phyloP scores from a whole-genome alignment of 495 filamentous ascomycete species.

The Penicillium cinerascens region DNA sequence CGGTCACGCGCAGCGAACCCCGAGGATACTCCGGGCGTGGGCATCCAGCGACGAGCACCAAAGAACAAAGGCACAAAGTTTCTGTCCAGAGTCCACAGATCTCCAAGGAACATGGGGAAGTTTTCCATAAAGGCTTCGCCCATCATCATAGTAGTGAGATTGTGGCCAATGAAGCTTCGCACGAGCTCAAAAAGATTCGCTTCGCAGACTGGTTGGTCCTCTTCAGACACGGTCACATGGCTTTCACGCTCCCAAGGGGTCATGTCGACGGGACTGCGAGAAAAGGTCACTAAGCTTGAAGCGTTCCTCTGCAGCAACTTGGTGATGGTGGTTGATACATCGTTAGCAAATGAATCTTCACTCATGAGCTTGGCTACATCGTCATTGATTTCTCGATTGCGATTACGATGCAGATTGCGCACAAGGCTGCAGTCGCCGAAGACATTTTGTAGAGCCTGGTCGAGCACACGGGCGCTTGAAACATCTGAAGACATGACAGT shows the following conservation, averaged over 20 bases:
- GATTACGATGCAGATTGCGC: conserved; percentile 29
- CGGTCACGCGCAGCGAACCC: conserved; percentile 52
- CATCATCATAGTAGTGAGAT: conserved; percentile 49
- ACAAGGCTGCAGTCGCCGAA: conserved; percentile 44
- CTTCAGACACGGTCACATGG: conserved; percentile 32
- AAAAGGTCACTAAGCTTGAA: conserved; percentile 55
- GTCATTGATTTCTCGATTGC: conserved; percentile 33
- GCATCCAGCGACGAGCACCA: conserved; percentile 52
- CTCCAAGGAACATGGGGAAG: conserved; percentile 49
- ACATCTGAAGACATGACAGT: conserved; percentile 38
- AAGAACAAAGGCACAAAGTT: conserved; percentile 49
- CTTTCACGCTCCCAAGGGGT: conserved; percentile 56
- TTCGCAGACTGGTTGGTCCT: conserved; percentile 40
- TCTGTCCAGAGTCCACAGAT: conserved; percentile 55
- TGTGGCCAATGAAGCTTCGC: conserved; percentile 50
- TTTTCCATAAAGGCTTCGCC: conserved; percentile 53
- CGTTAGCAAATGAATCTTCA: conserved; percentile 40
- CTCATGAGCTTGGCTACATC: conserved; percentile 38
- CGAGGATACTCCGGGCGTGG: conserved; percentile 45
- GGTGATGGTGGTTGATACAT: conserved; percentile 33
- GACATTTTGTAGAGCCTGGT: conserved; percentile 44
- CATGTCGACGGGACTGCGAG: conserved; percentile 57
- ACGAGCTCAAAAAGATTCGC: conserved; percentile 52
- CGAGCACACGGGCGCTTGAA: conserved; percentile 31
- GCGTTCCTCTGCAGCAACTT: conserved; percentile 38